Evolutionary conservation across 495 filamentous ascomycete genomes (phyloP), one percentile per base, ranked within the genome.

Genomic region (Tuber melanosporum): DNA sequence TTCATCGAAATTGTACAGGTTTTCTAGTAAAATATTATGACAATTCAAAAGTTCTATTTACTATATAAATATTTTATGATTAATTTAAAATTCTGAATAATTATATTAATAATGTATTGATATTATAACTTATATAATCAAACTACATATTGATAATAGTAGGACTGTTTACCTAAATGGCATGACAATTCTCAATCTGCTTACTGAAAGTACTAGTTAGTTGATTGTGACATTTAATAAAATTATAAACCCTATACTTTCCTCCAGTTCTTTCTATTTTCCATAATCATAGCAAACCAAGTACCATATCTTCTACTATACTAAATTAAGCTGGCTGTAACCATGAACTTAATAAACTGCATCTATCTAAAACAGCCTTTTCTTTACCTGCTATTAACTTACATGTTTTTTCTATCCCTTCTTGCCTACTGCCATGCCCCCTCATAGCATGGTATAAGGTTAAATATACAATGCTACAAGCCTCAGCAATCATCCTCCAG

Each of bases 111-210:
- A 46, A 46, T 15, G n/a, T n/a, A n/a, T n/a, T n/a, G n/a, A 46
- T 8, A 46, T 43, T 12, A 15, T 14, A 12, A 46, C 45, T 46
- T 71, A 75, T 62, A n/a, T 47, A 14, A 71, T 71, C 42, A 42
- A 75, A 75, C 57, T 75, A 75, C 41, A 32, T 22, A 47, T 71
- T 75, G 15, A 75, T n/a, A n/a, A n/a, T n/a, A n/a, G n/a, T n/a
- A n/a, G n/a, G n/a, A n/a, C n/a, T n/a, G n/a, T n/a, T n/a, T n/a
- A n/a, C n/a, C n/a, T n/a, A n/a, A n/a, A n/a, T n/a, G n/a, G n/a
- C n/a, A n/a, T n/a, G n/a, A n/a, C n/a, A n/a, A n/a, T n/a, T n/a
- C n/a, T n/a, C n/a, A n/a, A n/a, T n/a, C n/a, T n/a, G n/a, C n/a
- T n/a, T n/a, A n/a, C n/a, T n/a, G n/a, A n/a, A n/a, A n/a, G n/a